A percentile compares a stretch with the other conserved stretches of the same genome.
Conservation (phyloP, 2,329 filamentous ascomycete genomes). For the Cryphonectria carpinicola region DNA sequence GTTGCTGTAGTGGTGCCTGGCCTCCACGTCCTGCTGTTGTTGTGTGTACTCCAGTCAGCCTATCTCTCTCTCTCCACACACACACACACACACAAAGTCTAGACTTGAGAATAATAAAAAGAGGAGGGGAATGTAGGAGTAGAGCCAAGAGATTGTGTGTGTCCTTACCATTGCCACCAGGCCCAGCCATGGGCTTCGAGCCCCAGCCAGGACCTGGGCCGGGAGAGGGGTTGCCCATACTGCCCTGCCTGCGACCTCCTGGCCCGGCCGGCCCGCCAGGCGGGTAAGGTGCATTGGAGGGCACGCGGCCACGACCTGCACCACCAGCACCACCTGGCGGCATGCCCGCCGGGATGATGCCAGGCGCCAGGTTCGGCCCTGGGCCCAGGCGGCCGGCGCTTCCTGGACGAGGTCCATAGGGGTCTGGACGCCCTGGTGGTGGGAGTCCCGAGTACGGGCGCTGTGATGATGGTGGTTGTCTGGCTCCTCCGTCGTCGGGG, state of each 20-base stretch:
- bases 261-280: constrained; percentile 7
- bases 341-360: constrained; percentile 20
- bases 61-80: constrained; percentile 36
- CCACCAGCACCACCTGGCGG: constrained; percentile 10
- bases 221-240: constrained; percentile 25
- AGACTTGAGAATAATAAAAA: constrained; percentile 28
- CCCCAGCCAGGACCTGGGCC: constrained; percentile 13
- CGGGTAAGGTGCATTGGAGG: constrained; percentile 35
- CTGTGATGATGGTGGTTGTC: not conserved
- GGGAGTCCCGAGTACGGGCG: constrained; percentile 19
- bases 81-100: constrained; percentile 31
- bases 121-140: constrained; percentile 32
- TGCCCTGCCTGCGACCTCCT: constrained; percentile 30
- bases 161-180: constrained; percentile 29
- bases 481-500: constrained; percentile 52
- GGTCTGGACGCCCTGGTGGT: constrained; percentile 46
- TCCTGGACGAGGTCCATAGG: constrained; percentile 58
- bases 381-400: constrained; percentile 35
- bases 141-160: not conserved
- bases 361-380: constrained; percentile 28
- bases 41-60: constrained; percentile 44
- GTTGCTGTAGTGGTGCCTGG: constrained; percentile 13
- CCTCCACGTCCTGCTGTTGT: constrained; percentile 31
- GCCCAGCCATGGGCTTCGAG: constrained; percentile 21
- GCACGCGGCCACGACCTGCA: constrained; percentile 44